Percentiles rank a stretch among this genome's conserved stretches.
These are phyloP conservation scores for Dillenia suffruticosa DNA, from an alignment of 164 flowering plant genomes.

Conservation along the genomic window DNA sequence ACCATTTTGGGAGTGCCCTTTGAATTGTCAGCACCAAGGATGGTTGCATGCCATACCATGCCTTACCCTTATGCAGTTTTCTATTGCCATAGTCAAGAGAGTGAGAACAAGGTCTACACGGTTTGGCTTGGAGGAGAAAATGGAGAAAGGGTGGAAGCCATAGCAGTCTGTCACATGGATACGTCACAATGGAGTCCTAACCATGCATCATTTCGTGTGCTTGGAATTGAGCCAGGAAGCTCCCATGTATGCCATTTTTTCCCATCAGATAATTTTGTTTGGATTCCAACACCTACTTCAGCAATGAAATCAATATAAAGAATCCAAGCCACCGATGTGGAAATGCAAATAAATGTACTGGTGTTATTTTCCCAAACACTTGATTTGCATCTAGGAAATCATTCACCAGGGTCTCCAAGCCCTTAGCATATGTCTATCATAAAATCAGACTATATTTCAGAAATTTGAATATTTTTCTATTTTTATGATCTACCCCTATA, in stretches of 20 bases:
- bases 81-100: slow-evolving; percentile 43
- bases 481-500: no score
- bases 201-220: slow-evolving; percentile 38
- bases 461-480: no score
- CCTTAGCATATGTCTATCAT: no score
- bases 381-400: no score
- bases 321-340: no score
- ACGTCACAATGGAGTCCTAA: slow-evolving; percentile 40
- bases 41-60: slow-evolving; percentile 47
- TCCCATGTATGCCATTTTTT: slow-evolving; percentile 51
- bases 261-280: slow-evolving; percentile 40
- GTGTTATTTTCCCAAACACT: no score
- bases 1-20: slow-evolving; percentile 22
- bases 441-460: no score
- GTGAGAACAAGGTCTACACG: slow-evolving; percentile 27
- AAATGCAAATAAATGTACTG: no score
- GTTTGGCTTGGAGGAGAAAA: slow-evolving; percentile 32
- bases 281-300: slow-evolving; percentile 16
- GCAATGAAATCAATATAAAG: no score
- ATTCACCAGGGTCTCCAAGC: no score
- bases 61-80: slow-evolving; percentile 54
- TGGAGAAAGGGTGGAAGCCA: slow-evolving; percentile 37
- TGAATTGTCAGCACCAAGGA: slow-evolving; percentile 21
- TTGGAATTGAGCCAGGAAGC: slow-evolving; percentile 36
- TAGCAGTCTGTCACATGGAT: slow-evolving; percentile 49